Percentiles rank a stretch among this genome's conserved stretches.
Evolutionary conservation across 768 basidiomycete species (phyloP).

Genomic region (Suillus placidus): DNA sequence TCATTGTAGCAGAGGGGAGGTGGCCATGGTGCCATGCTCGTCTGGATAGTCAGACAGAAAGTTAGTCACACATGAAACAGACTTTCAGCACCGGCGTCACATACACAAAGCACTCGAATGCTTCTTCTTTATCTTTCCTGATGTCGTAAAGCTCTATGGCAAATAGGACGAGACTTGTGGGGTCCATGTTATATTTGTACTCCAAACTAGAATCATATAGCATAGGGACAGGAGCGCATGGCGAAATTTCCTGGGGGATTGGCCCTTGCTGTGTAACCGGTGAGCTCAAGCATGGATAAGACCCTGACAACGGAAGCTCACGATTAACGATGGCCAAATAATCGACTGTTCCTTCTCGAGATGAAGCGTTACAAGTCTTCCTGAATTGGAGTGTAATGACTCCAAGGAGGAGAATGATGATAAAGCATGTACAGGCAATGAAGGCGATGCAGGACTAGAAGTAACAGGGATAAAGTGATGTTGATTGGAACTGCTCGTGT

Average conservation of each 20-base stretch:
- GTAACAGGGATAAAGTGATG: conserved; percentile 30
- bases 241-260: conserved; percentile 62
- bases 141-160: conserved; percentile 76
- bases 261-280: conserved; percentile 43
- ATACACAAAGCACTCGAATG: conserved; percentile 81
- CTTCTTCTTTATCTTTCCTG: conserved; percentile 71
- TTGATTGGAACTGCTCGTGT: conserved; percentile 19
- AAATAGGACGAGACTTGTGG: conserved; percentile 74
- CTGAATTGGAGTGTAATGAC: conserved; percentile 61
- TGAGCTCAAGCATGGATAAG: neutral
- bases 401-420: conserved; percentile 84
- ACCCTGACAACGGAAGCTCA: conserved; percentile 23
- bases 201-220: conserved; percentile 55
- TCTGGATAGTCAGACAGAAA: conserved; percentile 38
- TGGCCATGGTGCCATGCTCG: conserved; percentile 83
- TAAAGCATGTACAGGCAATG: conserved; percentile 51
- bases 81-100: conserved; percentile 30
- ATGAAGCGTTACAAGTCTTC: conserved; percentile 76
- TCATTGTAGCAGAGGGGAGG: conserved; percentile 75
- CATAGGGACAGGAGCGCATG: conserved; percentile 51
- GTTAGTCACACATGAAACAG: conserved; percentile 1
- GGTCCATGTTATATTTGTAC: conserved; percentile 81
- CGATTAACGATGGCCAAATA: conserved; percentile 82
- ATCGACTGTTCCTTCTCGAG: conserved; percentile 78
- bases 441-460: conserved; percentile 62